These are phyloP conservation scores for Phytophthora foliorum DNA, from an alignment of 352 stramenopile species.

Conservation along the genomic window DNA sequence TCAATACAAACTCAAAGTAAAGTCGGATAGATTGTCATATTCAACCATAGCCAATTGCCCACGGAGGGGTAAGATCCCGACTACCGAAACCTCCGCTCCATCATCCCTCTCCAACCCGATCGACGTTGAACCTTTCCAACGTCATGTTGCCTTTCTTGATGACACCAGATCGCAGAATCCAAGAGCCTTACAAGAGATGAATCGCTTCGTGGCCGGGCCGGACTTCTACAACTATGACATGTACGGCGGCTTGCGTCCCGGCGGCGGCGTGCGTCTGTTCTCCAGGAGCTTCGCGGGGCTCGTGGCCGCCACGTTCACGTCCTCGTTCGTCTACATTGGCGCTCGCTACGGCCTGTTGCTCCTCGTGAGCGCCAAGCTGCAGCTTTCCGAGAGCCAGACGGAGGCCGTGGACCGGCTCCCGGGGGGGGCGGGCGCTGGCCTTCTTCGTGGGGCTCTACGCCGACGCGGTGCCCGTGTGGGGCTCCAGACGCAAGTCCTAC, in stretches of 20 bases:
- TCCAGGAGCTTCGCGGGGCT: constrained; percentile 48
- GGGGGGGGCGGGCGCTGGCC: constrained; percentile 79
- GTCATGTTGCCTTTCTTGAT: constrained; percentile 41
- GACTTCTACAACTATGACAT: constrained; percentile 77
- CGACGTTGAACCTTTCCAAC: constrained; percentile 22
- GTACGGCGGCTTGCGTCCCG: constrained; percentile 57
- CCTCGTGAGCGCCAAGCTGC: constrained; percentile 45
- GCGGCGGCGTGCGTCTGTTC: constrained; percentile 49
- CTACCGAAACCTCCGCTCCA: not conserved
- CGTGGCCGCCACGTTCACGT: constrained; percentile 60
- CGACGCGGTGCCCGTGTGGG: constrained; percentile 82
- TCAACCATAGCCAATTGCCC: too few relatives aligned
- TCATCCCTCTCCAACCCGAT: constrained; percentile 8
- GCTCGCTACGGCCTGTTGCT: constrained; percentile 40
- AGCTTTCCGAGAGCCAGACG: constrained; percentile 37
- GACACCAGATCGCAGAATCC: constrained; percentile 12
- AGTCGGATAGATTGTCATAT: too few relatives aligned
- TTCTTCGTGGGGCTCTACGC: constrained; percentile 86
- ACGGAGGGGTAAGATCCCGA: too few relatives aligned
- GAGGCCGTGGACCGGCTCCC: constrained; percentile 53
- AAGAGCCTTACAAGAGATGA: constrained; percentile 15
- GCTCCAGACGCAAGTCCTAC: constrained; percentile 86
- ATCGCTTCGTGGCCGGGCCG: constrained; percentile 44
- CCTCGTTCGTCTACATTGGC: constrained; percentile 53
- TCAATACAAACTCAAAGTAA: too few relatives aligned